phyloP scores from a whole-genome alignment of 495 filamentous ascomycete genomes.

The Penicillium angulare region DNA sequence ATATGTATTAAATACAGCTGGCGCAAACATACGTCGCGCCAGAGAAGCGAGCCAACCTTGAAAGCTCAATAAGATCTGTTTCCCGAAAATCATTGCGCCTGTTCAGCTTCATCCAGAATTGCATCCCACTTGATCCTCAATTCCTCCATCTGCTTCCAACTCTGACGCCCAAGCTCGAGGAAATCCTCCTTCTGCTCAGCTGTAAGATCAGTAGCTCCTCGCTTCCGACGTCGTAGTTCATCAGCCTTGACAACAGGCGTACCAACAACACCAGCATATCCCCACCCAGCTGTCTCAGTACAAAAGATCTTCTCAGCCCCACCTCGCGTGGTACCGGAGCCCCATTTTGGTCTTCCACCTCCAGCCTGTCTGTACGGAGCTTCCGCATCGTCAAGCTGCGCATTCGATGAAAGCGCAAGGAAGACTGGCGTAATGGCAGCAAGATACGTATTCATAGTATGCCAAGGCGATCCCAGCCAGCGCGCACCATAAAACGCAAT shows the following conservation, averaged over 20 bases:
- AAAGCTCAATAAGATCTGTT: background rate
- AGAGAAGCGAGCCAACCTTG: background rate
- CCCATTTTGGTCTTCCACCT: slow-evolving; percentile 79
- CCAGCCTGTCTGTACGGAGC: slow-evolving; percentile 35
- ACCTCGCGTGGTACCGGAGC: slow-evolving; percentile 57
- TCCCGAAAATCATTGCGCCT: slow-evolving; percentile 2
- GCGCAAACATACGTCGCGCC: too few species aligned
- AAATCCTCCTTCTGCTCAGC: slow-evolving; percentile 66
- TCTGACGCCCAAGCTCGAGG: slow-evolving; percentile 67
- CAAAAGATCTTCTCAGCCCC: slow-evolving; percentile 61
- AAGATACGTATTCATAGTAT: slow-evolving; percentile 70
- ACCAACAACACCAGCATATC: slow-evolving; percentile 68
- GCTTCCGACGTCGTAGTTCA: slow-evolving; percentile 51
- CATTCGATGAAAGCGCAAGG: slow-evolving; percentile 70
- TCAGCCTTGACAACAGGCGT: slow-evolving; percentile 42
- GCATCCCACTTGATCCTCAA: slow-evolving; percentile 76
- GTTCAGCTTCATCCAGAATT: slow-evolving; percentile 47
- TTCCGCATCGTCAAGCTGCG: slow-evolving; percentile 61
- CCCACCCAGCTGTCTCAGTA: slow-evolving; percentile 86
- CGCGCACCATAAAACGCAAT: slow-evolving; percentile 68
- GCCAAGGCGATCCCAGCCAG: slow-evolving; percentile 84
- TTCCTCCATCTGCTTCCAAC: slow-evolving; percentile 84
- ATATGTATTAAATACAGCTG: too few species aligned
- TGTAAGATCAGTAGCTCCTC: slow-evolving; percentile 57
- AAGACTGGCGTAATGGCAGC: slow-evolving; percentile 75